Percentiles rank a stretch among this genome's conserved stretches.
phyloP scores from a whole-genome alignment of 2,329 filamentous ascomycete species.

The Pseudogymnoascus sp. region DNA sequence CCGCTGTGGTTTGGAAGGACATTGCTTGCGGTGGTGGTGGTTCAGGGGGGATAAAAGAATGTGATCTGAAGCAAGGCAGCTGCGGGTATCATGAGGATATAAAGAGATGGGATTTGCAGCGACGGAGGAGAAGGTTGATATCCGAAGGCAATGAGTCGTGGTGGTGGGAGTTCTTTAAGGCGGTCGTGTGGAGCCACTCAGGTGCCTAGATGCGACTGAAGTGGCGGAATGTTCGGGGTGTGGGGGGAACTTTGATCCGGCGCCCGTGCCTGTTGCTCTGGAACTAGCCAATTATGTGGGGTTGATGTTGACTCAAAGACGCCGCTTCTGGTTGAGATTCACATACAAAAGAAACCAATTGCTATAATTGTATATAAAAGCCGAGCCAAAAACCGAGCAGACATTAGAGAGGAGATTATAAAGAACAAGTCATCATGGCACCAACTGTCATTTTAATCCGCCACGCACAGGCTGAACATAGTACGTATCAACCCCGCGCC shows the following conservation, averaged over 20 bases:
- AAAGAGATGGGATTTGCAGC: not conserved
- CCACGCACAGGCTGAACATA: slow-evolving; percentile 35
- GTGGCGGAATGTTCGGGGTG: not conserved
- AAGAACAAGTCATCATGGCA: slow-evolving; percentile 24
- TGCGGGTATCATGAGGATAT: not conserved
- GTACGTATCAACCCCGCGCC: slow-evolving; percentile 22
- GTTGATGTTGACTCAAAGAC: not conserved
- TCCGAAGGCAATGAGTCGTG: too few relatives aligned
- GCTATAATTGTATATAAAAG: not conserved
- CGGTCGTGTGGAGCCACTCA: not conserved
- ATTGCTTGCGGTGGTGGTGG: not conserved
- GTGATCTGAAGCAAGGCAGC: not conserved
- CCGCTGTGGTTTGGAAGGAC: slow-evolving; percentile 18
- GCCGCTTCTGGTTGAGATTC: not conserved
- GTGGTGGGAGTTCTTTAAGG: too few relatives aligned
- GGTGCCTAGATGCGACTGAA: not conserved
- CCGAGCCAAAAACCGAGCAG: not conserved
- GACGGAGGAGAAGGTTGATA: not conserved
- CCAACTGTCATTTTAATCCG: slow-evolving; percentile 34
- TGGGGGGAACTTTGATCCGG: not conserved
- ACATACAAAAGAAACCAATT: not conserved
- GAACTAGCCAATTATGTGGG: not conserved
- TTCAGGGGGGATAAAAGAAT: not conserved
- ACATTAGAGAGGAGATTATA: not conserved
- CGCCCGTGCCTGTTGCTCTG: not conserved